Evolutionary conservation across 306 rosid species (phyloP), one percentile per base, ranked within the genome.

Genomic region (Arachis hypogaea): DNA sequence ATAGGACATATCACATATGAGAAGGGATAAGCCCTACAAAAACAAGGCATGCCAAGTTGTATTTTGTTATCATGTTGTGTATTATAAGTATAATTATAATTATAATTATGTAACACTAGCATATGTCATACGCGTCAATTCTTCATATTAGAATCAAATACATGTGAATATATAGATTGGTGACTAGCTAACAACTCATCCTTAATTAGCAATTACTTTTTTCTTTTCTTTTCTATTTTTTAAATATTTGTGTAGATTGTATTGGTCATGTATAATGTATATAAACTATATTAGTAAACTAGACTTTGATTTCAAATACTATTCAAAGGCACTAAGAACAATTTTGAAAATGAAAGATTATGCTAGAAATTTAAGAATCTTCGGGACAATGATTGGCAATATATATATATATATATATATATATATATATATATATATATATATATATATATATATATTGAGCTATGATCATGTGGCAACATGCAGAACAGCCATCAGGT

Each of bases 401-500:
- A 22, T 22, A 22, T 22, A 22, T 22, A 22, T 22, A 22, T 22
- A 22, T 22, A 22, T 22, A 22, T 22, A 22, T 22, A 22, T 22
- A 22, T 22, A 22, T 22, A 22, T 22, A 22, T 22, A 22, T 22
- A 22, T 22, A 22, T 22, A 16, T 16, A 22, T 22, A 22, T 22
- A 22, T 18, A 18, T 18, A 18, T 18, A 18, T 22, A 22, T 22
- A 22, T 22, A 22, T 22, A 22, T 22, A 22, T 22, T 22, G 11
- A 7, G n/a, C 59, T 30, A 4, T 11, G 45, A 59, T 59, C 76
- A 63, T 47, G 73, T 63, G 77, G 60, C 54, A 38, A 74, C 76
- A 30, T 74, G 73, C 69, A n/a, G 10, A 42, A 52, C 63, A 10
- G 43, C 63, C 70, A 68, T 8, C 12, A 41, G 75, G 76, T 9